Evolutionary conservation across 2,329 filamentous ascomycete species (phyloP).

Genomic region (Epicoccum nigrum): DNA sequence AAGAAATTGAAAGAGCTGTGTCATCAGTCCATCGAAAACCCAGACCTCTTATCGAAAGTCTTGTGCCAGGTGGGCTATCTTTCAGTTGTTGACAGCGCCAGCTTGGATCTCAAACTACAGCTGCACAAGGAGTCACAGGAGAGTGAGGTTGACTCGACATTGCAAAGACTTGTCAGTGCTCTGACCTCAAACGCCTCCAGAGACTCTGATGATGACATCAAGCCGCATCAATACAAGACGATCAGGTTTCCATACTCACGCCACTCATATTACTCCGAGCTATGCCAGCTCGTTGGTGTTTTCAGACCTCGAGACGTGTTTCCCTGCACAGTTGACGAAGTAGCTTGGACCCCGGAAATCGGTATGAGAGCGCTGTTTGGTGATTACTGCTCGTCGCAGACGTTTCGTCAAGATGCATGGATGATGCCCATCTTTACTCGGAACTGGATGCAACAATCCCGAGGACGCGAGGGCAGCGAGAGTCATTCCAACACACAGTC

Average conservation of each 20-base stretch:
- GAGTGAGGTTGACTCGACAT: constrained; percentile 32
- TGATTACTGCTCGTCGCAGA: constrained; percentile 63
- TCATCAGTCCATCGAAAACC: constrained; percentile 44
- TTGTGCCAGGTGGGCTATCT: constrained; percentile 42
- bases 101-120: constrained; percentile 35
- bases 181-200: constrained; percentile 27
- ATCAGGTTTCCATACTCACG: constrained; percentile 81
- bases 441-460: constrained; percentile 11
- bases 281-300: constrained; percentile 70
- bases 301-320: constrained; percentile 79
- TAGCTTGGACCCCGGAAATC: constrained; percentile 66
- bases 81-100: constrained; percentile 22
- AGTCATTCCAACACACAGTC: constrained; percentile 25
- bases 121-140: constrained; percentile 32
- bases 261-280: constrained; percentile 84
- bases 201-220: neutral
- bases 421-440: constrained; percentile 56
- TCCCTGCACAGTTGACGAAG: constrained; percentile 74
- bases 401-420: constrained; percentile 69
- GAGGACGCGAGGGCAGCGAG: constrained; percentile 18
- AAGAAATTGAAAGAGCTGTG: constrained; percentile 62
- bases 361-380: constrained; percentile 77
- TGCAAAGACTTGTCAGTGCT: constrained; percentile 42
- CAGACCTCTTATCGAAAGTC: constrained; percentile 44
- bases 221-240: constrained; percentile 19